Base-by-base conservation (phyloP, 352 stramenopile genomes). In the Phytophthora syringae region DNA sequence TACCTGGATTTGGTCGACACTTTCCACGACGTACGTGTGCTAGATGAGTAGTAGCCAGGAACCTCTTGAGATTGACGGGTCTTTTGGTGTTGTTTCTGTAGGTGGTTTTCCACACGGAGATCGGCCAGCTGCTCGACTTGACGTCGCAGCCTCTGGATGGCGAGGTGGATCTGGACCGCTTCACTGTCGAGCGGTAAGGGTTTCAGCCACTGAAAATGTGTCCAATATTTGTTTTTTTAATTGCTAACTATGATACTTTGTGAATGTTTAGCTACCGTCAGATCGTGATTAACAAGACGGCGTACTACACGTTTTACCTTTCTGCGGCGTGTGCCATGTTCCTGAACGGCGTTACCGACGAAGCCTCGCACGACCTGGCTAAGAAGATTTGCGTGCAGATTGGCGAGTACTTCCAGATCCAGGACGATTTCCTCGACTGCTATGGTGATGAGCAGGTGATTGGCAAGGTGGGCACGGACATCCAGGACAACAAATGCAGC, bases 281-380 rank as follows among this genome's bases (percentile, higher is more conserved):
- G 66, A 99, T 99, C 69, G 98, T 99, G 51, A 90, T 96, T 21
- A 99, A 99, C 86, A 99, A 99, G 84, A 99, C 98, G 5, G 94
- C 96, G 28, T 99, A 98, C 82, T 99, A 99, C 77, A 98, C 94
- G 54, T 99, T 99, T 80, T 99, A 99, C 82, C 83, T 99, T 27
- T 97, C 93, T 27, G 83, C 94, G 60, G 92, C 94, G 28, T 92
- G 94, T 62, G 96, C 93, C 52, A 97, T 99, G 92, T 70, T 89
- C 40, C 70, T 93, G 50, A 83, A 76, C 64, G 93, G 94, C 22
- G 87, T 99, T 36, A 82, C 73, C 12, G 81, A 97, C 42, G 70
- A 90, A 7, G 53, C 72, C 18, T 90, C 78, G 7, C 95, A 96
- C 66, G 64, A 87, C 21, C 65, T 94, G 22, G 95, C 97, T 9